Conservation (phyloP, 192 early-diverging fungal species). For the Backusella luteola region DNA sequence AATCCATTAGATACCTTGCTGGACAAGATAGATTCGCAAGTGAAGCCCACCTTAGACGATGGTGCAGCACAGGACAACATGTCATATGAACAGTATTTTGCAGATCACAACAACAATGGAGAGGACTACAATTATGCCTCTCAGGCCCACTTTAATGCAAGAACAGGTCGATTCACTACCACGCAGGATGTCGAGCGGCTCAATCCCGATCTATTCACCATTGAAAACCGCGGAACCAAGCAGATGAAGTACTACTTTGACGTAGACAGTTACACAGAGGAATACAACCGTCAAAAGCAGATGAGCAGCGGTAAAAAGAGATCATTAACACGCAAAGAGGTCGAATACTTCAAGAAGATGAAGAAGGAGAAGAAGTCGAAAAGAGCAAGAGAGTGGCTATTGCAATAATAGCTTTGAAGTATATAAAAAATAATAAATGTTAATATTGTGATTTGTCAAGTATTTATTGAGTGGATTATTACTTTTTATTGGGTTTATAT, state of each 20-base stretch:
- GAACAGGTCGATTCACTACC: conserved; percentile 39
- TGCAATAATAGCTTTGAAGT: background rate
- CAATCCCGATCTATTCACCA: conserved; percentile 38
- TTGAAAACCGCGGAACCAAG: conserved; percentile 39
- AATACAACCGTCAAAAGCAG: conserved; percentile 20
- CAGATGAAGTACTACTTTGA: conserved; percentile 46
- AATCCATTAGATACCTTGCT: conserved; percentile 43
- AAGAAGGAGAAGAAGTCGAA: conserved; percentile 44
- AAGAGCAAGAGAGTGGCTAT: conserved; percentile 37
- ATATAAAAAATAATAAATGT: no score
- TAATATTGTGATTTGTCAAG: no score
- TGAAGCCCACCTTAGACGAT: conserved; percentile 31
- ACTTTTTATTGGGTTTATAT: no score
- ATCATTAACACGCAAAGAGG: conserved; percentile 31
- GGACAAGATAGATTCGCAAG: conserved; percentile 44
- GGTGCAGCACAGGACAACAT: background rate
- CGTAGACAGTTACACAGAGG: conserved; percentile 36
- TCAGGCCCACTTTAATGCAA: conserved; percentile 42
- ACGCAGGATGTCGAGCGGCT: conserved; percentile 24
- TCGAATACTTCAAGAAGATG: conserved; percentile 36
- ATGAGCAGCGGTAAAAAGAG: conserved; percentile 12
- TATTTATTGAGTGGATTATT: no score
- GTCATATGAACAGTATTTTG: background rate
- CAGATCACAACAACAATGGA: background rate
- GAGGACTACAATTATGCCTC: conserved; percentile 10